Evolutionary conservation across 2,329 filamentous ascomycete species (phyloP).

Genomic region (Cadophora luteo-olivacea): DNA sequence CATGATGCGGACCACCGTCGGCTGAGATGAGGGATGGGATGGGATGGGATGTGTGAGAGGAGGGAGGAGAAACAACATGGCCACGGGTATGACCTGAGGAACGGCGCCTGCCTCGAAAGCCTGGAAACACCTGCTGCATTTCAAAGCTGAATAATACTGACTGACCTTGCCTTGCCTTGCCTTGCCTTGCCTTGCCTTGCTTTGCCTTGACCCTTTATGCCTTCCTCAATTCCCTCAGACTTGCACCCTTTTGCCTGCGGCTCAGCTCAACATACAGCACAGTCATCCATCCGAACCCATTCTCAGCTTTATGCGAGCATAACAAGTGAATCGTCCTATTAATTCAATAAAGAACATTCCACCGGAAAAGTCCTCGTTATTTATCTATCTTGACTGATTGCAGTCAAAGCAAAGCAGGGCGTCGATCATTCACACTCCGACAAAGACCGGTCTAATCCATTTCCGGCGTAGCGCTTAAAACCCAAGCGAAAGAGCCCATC

Average conservation of each 20-base stretch:
- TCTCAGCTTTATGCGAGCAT: background rate
- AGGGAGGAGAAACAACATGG: background rate
- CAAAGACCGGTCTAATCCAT: background rate
- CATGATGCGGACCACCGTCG: constrained; percentile 19
- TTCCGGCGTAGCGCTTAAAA: background rate
- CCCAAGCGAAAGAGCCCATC: background rate
- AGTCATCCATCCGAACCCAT: background rate
- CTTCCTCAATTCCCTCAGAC: background rate
- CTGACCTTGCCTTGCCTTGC: too few species aligned
- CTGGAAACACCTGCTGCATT: background rate
- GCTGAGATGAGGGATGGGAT: background rate
- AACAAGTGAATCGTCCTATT: background rate
- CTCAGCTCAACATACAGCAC: background rate
- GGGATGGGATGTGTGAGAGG: background rate
- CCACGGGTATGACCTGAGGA: background rate
- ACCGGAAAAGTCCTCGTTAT: background rate
- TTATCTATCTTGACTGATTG: background rate
- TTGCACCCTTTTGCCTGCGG: background rate
- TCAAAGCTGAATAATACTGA: background rate
- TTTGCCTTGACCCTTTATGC: background rate
- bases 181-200: too few species aligned
- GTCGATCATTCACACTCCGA: background rate
- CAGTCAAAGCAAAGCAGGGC: background rate
- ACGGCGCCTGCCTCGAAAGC: background rate
- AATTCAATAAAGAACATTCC: background rate